Evolutionary conservation across 1,139 yeast species (phyloP), one percentile per base, ranked within the genome.

Genomic region (Hemisphaericaspora xylanilytica): DNA sequence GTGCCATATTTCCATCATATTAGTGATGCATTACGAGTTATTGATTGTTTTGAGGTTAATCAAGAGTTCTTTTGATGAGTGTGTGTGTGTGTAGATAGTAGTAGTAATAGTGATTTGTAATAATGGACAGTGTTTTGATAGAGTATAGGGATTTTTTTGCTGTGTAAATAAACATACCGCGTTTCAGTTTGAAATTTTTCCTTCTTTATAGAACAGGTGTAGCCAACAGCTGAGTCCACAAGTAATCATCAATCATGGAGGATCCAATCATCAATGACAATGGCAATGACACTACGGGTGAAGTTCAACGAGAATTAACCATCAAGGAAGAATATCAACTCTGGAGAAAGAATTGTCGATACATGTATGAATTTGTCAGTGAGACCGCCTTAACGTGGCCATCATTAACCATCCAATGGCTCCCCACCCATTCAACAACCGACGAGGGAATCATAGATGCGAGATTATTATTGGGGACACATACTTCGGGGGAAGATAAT

Each of bases 331-430:
- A 85, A 55, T 85, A 85, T 54, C 80, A 81, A 46, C 59, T 84
- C 47, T 85, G 95, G 95, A 71, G 87, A 46, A 80, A 84, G 53
- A 85, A 84, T 54, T 84, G 89, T 46, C 81, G 87, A 11, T 78
- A 73, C 51, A 81, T 85, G 88, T 85, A 85, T 50, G 88, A 84
- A 54, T 84, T 82, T 57, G 86, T 85, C 24, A 80, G 85, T 41
- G 92, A 85, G 53, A 83, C 90, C 0, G 86, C 86, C 2, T 62
- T 85, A 35, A 75, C 82, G 8, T 85, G 94, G 94, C 94, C 95
- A 1, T 81, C 90, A 3, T 65, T 85, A 38, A 82, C 92, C 2
- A 72, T 84, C 3, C 86, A 85, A 61, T 85, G 92, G 88, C 61
- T 83, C 13, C 89, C 89, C 1, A 69, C 74, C 36, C 61, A 58